These are phyloP conservation scores for Penicillium alfredii DNA, from an alignment of 495 filamentous ascomycete species.

Conservation along the genomic window DNA sequence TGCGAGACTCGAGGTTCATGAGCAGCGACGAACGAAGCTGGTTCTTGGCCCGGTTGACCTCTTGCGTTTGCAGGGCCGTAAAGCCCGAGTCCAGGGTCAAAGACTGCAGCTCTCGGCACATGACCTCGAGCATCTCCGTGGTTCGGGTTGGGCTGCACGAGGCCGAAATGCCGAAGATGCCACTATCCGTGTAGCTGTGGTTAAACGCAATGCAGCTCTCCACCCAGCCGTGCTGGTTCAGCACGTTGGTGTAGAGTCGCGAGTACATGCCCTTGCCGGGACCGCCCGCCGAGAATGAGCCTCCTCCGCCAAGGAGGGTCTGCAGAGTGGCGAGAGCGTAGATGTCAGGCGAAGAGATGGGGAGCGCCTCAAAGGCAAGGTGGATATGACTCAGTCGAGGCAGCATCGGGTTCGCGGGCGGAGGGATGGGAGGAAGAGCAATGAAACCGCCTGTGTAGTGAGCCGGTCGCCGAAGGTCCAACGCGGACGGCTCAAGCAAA, in stretches of 20 bases:
- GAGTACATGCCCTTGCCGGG: conserved; percentile 99
- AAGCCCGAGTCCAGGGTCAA: conserved; percentile 68
- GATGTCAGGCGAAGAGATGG: conserved; percentile 84
- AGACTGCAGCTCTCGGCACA: conserved; percentile 81
- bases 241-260: conserved; percentile 91
- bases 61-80: conserved; percentile 59
- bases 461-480: conserved; percentile 59
- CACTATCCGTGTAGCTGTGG: conserved; percentile 92
- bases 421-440: conserved; percentile 71
- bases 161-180: conserved; percentile 88
- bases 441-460: conserved; percentile 94
- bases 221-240: conserved; percentile 96
- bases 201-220: conserved; percentile 95
- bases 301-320: conserved; percentile 90
- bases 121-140: conserved; percentile 78
- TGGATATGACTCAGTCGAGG: conserved; percentile 85
- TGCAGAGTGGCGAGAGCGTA: conserved; percentile 96
- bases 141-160: conserved; percentile 73
- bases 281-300: conserved; percentile 94
- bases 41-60: conserved; percentile 97
- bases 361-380: conserved; percentile 90
- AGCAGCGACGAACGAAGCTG: conserved; percentile 84
- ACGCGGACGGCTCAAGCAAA: conserved; percentile 37
- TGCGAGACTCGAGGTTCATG: conserved; percentile 96
- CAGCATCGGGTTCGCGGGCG: conserved; percentile 68